Percentiles rank a stretch among this genome's conserved stretches.
phyloP scores from a whole-genome alignment of 805 yeast genomes.

The Suhomyces sp. region DNA sequence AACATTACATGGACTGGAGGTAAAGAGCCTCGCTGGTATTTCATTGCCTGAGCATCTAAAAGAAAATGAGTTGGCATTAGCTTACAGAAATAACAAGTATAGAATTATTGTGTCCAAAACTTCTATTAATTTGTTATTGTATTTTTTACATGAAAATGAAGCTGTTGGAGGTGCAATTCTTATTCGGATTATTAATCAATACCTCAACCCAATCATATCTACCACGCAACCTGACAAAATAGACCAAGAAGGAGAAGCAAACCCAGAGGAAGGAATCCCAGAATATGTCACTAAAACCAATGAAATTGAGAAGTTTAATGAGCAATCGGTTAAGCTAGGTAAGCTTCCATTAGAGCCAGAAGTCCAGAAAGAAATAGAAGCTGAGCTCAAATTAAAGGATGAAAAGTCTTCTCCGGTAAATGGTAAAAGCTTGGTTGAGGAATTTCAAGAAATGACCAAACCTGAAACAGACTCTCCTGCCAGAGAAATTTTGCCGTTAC shows the following conservation, averaged over 20 bases:
- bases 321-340: constrained; percentile 77
- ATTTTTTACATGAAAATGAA: constrained; percentile 89
- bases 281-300: constrained; percentile 41
- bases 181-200: constrained; percentile 82
- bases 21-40: constrained; percentile 68
- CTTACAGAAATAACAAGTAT: constrained; percentile 72
- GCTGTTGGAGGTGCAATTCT: constrained; percentile 87
- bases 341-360: constrained; percentile 84
- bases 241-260: constrained; percentile 47
- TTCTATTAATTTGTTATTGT: constrained; percentile 76
- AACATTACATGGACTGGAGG: constrained; percentile 74
- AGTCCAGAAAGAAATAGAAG: constrained; percentile 77
- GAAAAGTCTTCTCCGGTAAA: constrained; percentile 40
- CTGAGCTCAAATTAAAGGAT: constrained; percentile 79
- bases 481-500: constrained; percentile 77
- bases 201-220: constrained; percentile 56
- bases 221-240: constrained; percentile 41
- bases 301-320: constrained; percentile 61
- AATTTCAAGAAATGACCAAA: constrained; percentile 58
- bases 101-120: constrained; percentile 76
- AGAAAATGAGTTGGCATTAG: constrained; percentile 78
- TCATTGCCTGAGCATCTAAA: constrained; percentile 76
- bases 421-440: constrained; percentile 56
- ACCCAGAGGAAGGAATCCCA: constrained; percentile 53
- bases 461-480: constrained; percentile 67